These are phyloP conservation scores for Phaffia australis DNA, from an alignment of 768 basidiomycete genomes.

Conservation along the genomic window DNA sequence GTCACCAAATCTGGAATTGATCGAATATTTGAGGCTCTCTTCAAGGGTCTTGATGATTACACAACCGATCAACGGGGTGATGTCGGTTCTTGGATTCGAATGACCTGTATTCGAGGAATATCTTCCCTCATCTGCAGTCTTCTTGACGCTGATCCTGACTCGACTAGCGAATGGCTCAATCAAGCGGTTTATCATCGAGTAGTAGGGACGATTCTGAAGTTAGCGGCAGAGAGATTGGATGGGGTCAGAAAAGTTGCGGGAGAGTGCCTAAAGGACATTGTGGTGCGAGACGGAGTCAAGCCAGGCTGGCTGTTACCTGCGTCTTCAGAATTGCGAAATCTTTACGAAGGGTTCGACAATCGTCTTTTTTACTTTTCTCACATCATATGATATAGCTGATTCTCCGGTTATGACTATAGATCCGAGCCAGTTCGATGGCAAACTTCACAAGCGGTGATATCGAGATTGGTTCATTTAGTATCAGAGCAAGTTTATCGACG, in stretches of 20 bases:
- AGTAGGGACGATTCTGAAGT: constrained; percentile 65
- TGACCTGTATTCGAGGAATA: constrained; percentile 61
- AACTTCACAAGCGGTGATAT: constrained; percentile 64
- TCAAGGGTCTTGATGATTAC: constrained; percentile 78
- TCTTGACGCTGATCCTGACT: constrained; percentile 39
- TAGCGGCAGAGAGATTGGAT: constrained; percentile 80
- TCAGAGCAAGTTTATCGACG: constrained; percentile 53
- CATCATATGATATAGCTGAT: not conserved
- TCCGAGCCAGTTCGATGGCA: constrained; percentile 45
- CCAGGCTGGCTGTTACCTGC: constrained; percentile 9
- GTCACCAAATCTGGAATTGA: constrained; percentile 4
- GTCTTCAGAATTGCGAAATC: not conserved
- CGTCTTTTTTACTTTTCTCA: too few relatives aligned
- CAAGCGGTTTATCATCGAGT: constrained; percentile 48
- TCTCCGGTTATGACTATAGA: not conserved
- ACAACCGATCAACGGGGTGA: constrained; percentile 90
- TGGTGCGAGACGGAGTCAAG: constrained; percentile 2
- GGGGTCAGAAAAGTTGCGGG: constrained; percentile 24
- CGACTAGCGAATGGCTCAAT: constrained; percentile 54
- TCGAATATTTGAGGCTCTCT: constrained; percentile 41
- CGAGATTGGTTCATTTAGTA: constrained; percentile 56
- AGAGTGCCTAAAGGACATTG: constrained; percentile 3
- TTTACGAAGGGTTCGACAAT: constrained; percentile 1
- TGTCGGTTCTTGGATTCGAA: constrained; percentile 89
- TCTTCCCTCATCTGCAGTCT: constrained; percentile 48